These are phyloP conservation scores for Phytopythium helicoides DNA, from an alignment of 352 stramenopile species.

Conservation along the genomic window DNA sequence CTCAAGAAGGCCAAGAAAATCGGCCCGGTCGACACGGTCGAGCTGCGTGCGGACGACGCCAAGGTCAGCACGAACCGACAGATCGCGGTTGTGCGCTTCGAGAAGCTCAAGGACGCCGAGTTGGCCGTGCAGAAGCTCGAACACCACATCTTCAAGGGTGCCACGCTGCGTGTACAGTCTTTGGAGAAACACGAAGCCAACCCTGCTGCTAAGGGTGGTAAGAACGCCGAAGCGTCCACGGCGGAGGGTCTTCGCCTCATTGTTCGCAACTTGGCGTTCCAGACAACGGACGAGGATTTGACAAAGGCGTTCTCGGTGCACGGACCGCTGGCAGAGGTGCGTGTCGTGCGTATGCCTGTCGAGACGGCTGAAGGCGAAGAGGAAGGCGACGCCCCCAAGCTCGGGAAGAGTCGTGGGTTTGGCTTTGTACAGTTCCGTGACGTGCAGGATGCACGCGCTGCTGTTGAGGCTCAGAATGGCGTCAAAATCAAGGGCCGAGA, in stretches of 20 bases:
- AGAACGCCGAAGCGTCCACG: constrained; percentile 27
- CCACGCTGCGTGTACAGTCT: constrained; percentile 51
- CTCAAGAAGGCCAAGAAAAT: constrained; percentile 83
- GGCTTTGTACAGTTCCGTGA: constrained; percentile 84
- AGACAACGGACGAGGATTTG: constrained; percentile 71
- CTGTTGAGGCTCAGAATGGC: constrained; percentile 76
- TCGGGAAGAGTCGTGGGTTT: constrained; percentile 77
- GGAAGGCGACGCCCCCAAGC: constrained; percentile 13
- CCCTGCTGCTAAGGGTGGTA: constrained; percentile 14
- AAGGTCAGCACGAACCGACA: constrained; percentile 42
- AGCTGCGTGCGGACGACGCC: constrained; percentile 52
- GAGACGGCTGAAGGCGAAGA: constrained; percentile 34
- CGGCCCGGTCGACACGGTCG: constrained; percentile 43
- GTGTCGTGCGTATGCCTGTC: constrained; percentile 75
- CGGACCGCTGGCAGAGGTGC: constrained; percentile 65
- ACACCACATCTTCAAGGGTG: constrained; percentile 81
- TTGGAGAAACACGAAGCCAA: constrained; percentile 22
- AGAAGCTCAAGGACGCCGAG: constrained; percentile 45
- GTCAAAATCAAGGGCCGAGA: constrained; percentile 77
- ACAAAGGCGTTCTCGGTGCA: constrained; percentile 66
- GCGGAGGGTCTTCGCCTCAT: constrained; percentile 72
- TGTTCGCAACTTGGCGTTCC: constrained; percentile 82
- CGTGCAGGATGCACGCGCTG: constrained; percentile 46
- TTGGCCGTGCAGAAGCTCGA: constrained; percentile 75
- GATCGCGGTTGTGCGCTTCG: constrained; percentile 67